Percentiles rank a stretch among this genome's conserved stretches.
phyloP scores from a whole-genome alignment of 2,329 filamentous ascomycete genomes.

The Cladosporium sp. region DNA sequence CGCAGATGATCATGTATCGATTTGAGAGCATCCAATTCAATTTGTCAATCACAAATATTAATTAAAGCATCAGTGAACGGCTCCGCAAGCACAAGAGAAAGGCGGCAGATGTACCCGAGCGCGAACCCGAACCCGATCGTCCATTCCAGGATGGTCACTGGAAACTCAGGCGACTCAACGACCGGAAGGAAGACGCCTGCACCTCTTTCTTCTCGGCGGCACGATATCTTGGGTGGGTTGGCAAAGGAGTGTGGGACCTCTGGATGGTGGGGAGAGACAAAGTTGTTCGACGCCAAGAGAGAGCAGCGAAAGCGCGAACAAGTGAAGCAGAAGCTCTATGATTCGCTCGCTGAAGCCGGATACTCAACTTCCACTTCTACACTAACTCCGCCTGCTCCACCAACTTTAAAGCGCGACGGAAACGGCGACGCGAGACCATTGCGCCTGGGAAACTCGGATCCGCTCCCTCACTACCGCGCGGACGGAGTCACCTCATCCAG shows the following conservation, averaged over 20 bases:
- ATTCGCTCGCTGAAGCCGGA: not conserved
- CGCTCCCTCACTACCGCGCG: not conserved
- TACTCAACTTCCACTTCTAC: not conserved
- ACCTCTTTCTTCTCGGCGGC: not conserved
- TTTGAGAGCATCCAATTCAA: not conserved
- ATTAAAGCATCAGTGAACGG: not conserved
- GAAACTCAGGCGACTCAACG: not conserved
- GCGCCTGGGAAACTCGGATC: not conserved
- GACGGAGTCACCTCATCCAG: not conserved
- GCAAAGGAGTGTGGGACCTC: constrained; percentile 6
- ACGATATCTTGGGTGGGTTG: not conserved
- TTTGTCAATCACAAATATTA: not conserved
- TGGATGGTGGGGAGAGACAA: not conserved
- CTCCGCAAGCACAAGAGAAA: not conserved
- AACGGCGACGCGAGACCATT: constrained; percentile 1
- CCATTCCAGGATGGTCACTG: not conserved
- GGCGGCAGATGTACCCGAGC: not conserved
- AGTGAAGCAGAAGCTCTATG: not conserved
- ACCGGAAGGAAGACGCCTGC: not conserved
- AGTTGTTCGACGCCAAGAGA: not conserved
- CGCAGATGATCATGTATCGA: not conserved
- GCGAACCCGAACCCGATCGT: not conserved
- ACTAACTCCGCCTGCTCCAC: not conserved
- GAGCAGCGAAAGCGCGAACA: not conserved
- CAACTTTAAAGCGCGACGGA: not conserved